Evolutionary conservation across 2,329 filamentous ascomycete species (phyloP), one percentile per base, ranked within the genome.

Genomic region (Rhynchosporium agropyri): DNA sequence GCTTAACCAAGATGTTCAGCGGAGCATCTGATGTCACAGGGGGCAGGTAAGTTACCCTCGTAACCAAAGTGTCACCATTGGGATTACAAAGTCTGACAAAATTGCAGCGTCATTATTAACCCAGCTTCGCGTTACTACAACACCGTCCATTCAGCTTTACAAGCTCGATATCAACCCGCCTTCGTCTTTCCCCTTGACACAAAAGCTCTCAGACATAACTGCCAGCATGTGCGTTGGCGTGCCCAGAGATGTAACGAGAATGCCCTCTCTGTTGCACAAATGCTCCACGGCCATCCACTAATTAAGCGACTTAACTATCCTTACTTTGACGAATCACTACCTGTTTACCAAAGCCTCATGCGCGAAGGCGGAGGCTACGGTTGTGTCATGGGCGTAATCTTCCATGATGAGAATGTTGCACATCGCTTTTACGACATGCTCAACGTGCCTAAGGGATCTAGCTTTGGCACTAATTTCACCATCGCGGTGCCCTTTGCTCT

Each of bases 21-120:
- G 94, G 94, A 57, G 92, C 96, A 76, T 93, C 90, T 74, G 97
- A 98, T 76, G 94, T 98, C 69, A 97, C 97, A 92, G 94, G 92
- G 63, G 94, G 94, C 62, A 89, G 87, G 59, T 61, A 55, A 31
- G 59, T 50, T 12, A 36, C 26, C 12, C 6, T 56, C 9, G 20
- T 36, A 36, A 36, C 31, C 29, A 46, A 49, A 12, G n/a, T 33
- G 4, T 50, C 33, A 33, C 38, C 10, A 43, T 60, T 31, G 33
- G 33, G 33, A 36, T 6, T 10, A 5, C 33, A 36, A 36, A 36
- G 33, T 36, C 33, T 36, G 33, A 36, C 33, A 10, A 36, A 20
- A 1, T 36, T 36, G 33, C 4, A 33, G 29, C 28, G 40, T 57
- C 7, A 28, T 57, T n/a, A 10, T 57, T 15, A 57, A 57, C 31